A percentile compares a stretch with the other conserved stretches of the same genome.
phyloP scores from a whole-genome alignment of 2,329 filamentous ascomycete genomes.

The Cadophora gregata region DNA sequence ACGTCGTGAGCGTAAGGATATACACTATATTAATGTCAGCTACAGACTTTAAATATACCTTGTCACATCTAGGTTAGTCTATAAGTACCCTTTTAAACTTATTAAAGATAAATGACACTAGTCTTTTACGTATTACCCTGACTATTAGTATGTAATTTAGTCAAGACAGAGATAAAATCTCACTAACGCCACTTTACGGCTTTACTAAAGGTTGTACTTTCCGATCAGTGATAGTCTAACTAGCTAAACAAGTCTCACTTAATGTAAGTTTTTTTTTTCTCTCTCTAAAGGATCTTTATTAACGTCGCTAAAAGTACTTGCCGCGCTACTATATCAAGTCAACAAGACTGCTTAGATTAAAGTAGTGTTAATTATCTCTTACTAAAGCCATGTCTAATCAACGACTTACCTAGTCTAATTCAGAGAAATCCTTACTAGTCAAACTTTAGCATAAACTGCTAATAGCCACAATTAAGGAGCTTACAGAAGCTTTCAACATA shows the following conservation, averaged over 20 bases:
- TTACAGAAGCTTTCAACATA: neutral
- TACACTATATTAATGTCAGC: conserved; percentile 3
- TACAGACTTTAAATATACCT: conserved; percentile 6
- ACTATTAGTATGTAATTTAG: neutral
- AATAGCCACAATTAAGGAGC: neutral
- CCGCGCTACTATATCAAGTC: conserved; percentile 11
- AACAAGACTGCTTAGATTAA: neutral
- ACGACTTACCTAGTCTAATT: conserved; percentile 5
- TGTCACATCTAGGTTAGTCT: neutral
- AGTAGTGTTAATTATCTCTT: neutral
- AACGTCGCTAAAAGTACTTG: neutral
- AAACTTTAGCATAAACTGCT: neutral
- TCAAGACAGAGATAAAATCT: neutral
- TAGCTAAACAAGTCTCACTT: neutral
- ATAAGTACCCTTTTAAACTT: neutral
- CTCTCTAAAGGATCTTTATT: neutral
- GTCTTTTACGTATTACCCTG: neutral
- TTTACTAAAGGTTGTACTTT: neutral
- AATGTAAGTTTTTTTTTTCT: conserved; percentile 4
- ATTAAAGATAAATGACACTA: conserved; percentile 11
- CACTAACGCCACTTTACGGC: neutral
- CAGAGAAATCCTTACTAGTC: conserved; percentile 1
- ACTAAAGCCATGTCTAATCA: conserved; percentile 5
- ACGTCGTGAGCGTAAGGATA: conserved; percentile 1
- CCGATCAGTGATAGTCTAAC: neutral